Conservation (phyloP, 2,329 filamentous ascomycete species). For the Cytospora leucostoma region DNA sequence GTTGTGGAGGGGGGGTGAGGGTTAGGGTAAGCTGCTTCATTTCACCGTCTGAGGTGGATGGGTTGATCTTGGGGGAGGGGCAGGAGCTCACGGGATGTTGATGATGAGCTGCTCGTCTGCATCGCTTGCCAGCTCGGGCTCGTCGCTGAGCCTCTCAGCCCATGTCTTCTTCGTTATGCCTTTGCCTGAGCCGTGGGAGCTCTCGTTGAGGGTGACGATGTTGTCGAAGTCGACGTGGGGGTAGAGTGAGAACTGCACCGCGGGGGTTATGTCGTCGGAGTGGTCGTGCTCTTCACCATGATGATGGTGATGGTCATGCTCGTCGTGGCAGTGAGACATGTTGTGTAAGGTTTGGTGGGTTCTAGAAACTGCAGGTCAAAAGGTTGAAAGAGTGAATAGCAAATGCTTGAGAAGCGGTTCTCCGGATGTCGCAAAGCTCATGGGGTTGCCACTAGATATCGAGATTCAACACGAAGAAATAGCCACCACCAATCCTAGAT, state of each 20-base stretch:
- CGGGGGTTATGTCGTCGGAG: slow-evolving; percentile 87
- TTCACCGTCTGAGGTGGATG: slow-evolving; percentile 9
- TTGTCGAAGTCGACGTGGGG: slow-evolving; percentile 87
- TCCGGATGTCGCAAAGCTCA: not conserved
- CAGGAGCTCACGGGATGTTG: slow-evolving; percentile 72
- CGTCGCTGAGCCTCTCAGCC: slow-evolving; percentile 70
- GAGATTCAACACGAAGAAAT: not conserved
- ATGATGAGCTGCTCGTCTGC: slow-evolving; percentile 93
- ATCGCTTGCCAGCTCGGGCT: slow-evolving; percentile 81
- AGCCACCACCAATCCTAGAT: not conserved
- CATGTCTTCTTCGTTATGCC: slow-evolving; percentile 88
- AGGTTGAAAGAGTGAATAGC: not conserved
- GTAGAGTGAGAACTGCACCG: slow-evolving; percentile 87
- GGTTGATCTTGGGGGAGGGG: not conserved
- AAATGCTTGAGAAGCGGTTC: slow-evolving; percentile 22
- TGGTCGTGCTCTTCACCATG: slow-evolving; percentile 75
- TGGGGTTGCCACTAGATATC: not conserved
- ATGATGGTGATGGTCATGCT: slow-evolving; percentile 52
- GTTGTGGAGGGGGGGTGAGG: not conserved
- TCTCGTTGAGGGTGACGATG: slow-evolving; percentile 84
- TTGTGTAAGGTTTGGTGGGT: not conserved
- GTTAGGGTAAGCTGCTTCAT: slow-evolving; percentile 4
- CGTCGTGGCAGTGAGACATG: slow-evolving; percentile 39
- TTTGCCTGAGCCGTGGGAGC: slow-evolving; percentile 65
- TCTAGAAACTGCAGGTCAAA: not conserved